Conservation (phyloP, 352 stramenopile genomes). For the Phytophthora crassamura region DNA sequence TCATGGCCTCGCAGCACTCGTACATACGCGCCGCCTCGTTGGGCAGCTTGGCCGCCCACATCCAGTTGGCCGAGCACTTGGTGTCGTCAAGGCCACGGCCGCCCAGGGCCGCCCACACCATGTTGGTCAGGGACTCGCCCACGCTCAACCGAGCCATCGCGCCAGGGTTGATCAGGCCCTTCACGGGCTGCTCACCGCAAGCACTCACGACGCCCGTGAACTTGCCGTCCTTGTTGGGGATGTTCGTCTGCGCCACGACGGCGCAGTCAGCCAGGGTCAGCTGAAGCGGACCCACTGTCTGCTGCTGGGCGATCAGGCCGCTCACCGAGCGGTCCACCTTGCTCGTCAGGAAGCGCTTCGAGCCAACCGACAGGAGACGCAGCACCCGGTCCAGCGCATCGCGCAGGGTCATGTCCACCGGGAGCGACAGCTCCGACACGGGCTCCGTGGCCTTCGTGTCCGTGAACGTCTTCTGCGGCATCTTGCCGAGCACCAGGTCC, state of each 20-base stretch:
- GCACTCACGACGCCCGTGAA: slow-evolving; percentile 96
- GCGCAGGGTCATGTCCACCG: slow-evolving; percentile 89
- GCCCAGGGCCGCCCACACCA: slow-evolving; percentile 95
- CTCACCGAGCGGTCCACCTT: slow-evolving; percentile 99
- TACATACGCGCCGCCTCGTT: slow-evolving; percentile 99
- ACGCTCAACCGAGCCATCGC: slow-evolving; percentile 98
- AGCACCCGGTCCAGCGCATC: slow-evolving; percentile 95
- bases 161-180: slow-evolving; percentile 94
- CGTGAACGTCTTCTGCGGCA: slow-evolving; percentile 99
- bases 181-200: slow-evolving; percentile 98
- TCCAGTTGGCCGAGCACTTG: slow-evolving; percentile 99
- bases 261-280: slow-evolving; percentile 97
- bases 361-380: slow-evolving; percentile 96
- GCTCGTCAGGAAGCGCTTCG: slow-evolving; percentile 97
- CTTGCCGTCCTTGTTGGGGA: slow-evolving; percentile 83
- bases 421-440: slow-evolving; percentile 76
- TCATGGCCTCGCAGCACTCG: slow-evolving; percentile 97
- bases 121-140: slow-evolving; percentile 98
- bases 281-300: slow-evolving; percentile 98
- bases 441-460: slow-evolving; percentile 78
- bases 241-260: slow-evolving; percentile 97
- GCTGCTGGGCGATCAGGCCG: slow-evolving; percentile 98
- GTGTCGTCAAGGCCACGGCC: slow-evolving; percentile 95
- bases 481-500: slow-evolving; percentile 98
- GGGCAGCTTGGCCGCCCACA: slow-evolving; percentile 99